These are phyloP conservation scores for Xylaria flabelliformis DNA, from an alignment of 495 filamentous ascomycete species.

Conservation along the genomic window DNA sequence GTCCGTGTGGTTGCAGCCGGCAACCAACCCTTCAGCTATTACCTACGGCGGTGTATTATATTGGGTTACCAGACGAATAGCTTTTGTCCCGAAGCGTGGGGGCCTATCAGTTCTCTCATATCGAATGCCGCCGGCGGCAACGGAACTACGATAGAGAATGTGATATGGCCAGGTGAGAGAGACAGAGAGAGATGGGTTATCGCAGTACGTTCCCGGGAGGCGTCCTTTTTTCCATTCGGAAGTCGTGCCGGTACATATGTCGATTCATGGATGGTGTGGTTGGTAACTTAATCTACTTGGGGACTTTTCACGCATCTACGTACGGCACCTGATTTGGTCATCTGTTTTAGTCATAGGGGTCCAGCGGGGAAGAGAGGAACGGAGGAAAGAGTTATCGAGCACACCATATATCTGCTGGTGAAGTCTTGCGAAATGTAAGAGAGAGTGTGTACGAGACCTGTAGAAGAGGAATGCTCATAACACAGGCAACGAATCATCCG, in stretches of 20 bases:
- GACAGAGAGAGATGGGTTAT: background rate
- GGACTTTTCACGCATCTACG: background rate
- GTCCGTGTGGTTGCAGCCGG: conserved; percentile 13
- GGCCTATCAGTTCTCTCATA: background rate
- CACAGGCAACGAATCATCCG: background rate
- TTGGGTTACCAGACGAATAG: background rate
- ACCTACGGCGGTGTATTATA: background rate
- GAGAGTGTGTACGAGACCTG: background rate
- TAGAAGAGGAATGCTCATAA: background rate
- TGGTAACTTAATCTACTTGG: background rate
- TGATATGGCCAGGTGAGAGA: background rate
- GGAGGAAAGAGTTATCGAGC: background rate
- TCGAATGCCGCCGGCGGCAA: background rate
- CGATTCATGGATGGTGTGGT: background rate
- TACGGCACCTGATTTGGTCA: background rate
- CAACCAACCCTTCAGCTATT: conserved; percentile 7
- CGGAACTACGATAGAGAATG: background rate
- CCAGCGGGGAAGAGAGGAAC: background rate
- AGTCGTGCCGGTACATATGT: conserved; percentile 13
- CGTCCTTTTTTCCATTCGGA: conserved; percentile 9
- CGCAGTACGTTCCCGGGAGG: conserved; percentile 4
- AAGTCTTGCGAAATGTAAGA: background rate
- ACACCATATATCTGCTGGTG: background rate
- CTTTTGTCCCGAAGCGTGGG: conserved; percentile 3
- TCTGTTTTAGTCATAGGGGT: background rate